Percentiles rank a stretch among this genome's conserved stretches.
Evolutionary conservation across 2,329 filamentous ascomycete genomes (phyloP).

Genomic region (Scedosporium boydii): DNA sequence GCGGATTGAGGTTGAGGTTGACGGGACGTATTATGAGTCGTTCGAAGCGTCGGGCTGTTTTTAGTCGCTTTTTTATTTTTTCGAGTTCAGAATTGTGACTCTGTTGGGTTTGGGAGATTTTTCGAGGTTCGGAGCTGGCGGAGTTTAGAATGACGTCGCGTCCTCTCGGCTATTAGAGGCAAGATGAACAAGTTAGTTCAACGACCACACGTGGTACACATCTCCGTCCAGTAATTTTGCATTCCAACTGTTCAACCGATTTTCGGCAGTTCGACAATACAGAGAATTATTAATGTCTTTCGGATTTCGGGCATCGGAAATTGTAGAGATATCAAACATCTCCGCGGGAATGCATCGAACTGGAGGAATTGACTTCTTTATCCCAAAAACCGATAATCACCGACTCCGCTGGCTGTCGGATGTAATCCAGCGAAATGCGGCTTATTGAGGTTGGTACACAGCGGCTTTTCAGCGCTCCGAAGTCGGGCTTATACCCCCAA

Average conservation of each 20-base stretch:
- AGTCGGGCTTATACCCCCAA: background rate
- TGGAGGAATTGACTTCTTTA: background rate
- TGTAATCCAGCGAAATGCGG: too few species aligned
- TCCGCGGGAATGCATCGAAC: background rate
- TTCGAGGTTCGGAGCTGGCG: constrained; percentile 5
- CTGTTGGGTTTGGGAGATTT: background rate
- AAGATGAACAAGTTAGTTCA: background rate
- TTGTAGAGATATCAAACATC: background rate
- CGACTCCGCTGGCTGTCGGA: background rate
- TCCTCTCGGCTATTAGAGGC: background rate
- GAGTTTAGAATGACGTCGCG: constrained; percentile 2
- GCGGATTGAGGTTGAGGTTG: background rate
- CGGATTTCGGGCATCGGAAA: too few species aligned
- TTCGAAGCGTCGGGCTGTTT: too few species aligned
- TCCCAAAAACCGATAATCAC: background rate
- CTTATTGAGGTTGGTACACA: background rate
- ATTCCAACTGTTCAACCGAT: too few species aligned
- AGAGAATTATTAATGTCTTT: background rate
- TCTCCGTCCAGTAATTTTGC: too few species aligned
- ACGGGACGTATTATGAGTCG: background rate
- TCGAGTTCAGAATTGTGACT: background rate
- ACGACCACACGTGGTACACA: background rate
- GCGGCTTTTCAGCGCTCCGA: background rate
- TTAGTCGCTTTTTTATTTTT: background rate
- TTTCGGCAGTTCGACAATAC: too few species aligned